Evolutionary conservation across 2,329 filamentous ascomycete genomes (phyloP), one percentile per base, ranked within the genome.

Genomic region (Onygena corvina): DNA sequence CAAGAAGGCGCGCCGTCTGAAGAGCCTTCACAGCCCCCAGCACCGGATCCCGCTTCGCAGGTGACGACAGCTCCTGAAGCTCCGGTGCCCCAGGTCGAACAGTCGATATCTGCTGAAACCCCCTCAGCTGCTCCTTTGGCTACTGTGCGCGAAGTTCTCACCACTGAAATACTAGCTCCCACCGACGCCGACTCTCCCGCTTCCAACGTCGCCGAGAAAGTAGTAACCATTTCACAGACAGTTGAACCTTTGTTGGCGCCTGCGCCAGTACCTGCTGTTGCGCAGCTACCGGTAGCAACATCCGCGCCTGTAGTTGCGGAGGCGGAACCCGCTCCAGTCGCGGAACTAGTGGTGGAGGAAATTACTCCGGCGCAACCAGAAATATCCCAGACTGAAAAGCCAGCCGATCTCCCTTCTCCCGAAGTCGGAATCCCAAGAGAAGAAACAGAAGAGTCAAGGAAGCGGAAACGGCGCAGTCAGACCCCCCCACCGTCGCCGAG

Each of bases 381-480:
- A 49, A 52, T 52, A 16, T 55, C 54, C 44, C 62, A 58, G 0
- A 11, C 31, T 3, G 49, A 52, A 30, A 47, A 54, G 30, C 36
- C 42, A 25, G 51, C 56, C 2, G 33, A 51, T 6, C 34, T 57
- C 1, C 52, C 61, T 4, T 56, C 59, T 7, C 55, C 60, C 9
- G 64, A 64, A 31, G 53, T 58, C n/a, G 54, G 56, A 23, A 59
- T 60, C 7, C 46, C 49, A 36, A 47, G 50, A 54, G 67, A 71
- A 57, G 56, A 66, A 34, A 57, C 68, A 29, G 72, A 77, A 53
- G 79, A 81, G 56, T 69, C 69, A 34, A 76, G 77, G 57, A 84
- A 82, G 64, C 74, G 81, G 53, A 85, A 84, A 63, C 77, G 80
- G 57, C 74, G 80, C 57, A 85, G 80, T 36, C 71, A 72, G 50